Percentiles rank a stretch among this genome's conserved stretches.
Conservation (phyloP, 495 filamentous ascomycete species). For the Podospora tetraspora region DNA sequence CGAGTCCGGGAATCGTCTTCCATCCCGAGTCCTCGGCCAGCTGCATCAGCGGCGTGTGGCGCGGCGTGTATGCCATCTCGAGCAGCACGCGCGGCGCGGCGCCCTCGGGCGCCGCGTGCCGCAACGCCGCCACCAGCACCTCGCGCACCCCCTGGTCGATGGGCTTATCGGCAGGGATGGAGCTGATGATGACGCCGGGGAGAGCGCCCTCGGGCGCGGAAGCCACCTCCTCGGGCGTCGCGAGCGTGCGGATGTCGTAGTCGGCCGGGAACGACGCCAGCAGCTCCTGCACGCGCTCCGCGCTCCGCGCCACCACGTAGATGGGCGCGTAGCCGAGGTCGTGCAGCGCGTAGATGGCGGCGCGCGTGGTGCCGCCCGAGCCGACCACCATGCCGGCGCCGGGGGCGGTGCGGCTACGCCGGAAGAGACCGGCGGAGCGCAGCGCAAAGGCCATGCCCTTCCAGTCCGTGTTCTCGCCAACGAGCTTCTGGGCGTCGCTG, state of each 20-base stretch:
- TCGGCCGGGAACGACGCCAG: slow-evolving; percentile 65
- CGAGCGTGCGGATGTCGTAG: slow-evolving; percentile 67
- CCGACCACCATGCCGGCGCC: slow-evolving; percentile 71
- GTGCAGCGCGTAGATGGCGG: slow-evolving; percentile 84
- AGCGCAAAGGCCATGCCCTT: slow-evolving; percentile 81
- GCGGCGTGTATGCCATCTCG: slow-evolving; percentile 96
- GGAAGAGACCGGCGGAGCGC: slow-evolving; percentile 59
- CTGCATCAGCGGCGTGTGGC: slow-evolving; percentile 77
- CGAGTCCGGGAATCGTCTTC: slow-evolving; percentile 78
- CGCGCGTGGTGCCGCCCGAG: slow-evolving; percentile 85
- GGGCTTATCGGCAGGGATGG: slow-evolving; percentile 82
- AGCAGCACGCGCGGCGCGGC: slow-evolving; percentile 56
- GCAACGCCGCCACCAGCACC: slow-evolving; percentile 58
- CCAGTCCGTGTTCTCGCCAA: slow-evolving; percentile 96
- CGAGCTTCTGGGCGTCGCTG: slow-evolving; percentile 44
- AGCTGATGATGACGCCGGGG: slow-evolving; percentile 76
- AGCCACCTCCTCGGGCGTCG: slow-evolving; percentile 44
- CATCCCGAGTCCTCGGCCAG: slow-evolving; percentile 78
- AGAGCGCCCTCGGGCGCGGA: slow-evolving; percentile 38
- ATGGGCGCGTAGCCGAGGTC: slow-evolving; percentile 78
- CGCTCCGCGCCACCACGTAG: slow-evolving; percentile 78
- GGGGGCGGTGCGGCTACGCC: slow-evolving; percentile 27
- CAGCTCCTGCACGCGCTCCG: slow-evolving; percentile 60
- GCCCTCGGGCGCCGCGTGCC: slow-evolving; percentile 40
- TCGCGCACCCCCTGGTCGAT: slow-evolving; percentile 69